Evolutionary conservation across 306 rosid genomes (phyloP).

Genomic region (Cicer bijugum): DNA sequence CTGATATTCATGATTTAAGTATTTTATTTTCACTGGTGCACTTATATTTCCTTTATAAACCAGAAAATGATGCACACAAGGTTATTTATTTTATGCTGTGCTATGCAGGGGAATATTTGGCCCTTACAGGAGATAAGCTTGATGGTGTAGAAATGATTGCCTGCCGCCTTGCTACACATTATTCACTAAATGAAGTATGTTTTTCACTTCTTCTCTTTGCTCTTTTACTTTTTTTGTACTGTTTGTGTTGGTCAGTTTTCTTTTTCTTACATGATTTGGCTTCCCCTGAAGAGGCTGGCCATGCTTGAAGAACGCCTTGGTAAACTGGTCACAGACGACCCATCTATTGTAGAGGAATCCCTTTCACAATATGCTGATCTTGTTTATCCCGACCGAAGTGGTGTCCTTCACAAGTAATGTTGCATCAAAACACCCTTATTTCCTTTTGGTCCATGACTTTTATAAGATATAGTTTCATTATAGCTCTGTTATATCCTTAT

Average conservation of each 20-base stretch:
- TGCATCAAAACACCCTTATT: conserved; percentile 42
- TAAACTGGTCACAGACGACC: conserved; percentile 74
- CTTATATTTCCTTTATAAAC: conserved; percentile 13
- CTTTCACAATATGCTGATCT: conserved; percentile 89
- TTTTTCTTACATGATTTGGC: conserved; percentile 40
- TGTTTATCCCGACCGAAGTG: conserved; percentile 75
- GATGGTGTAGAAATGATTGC: conserved; percentile 96
- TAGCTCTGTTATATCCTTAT: conserved; percentile 5
- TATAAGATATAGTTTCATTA: conserved; percentile 2
- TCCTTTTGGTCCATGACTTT: conserved; percentile 29
- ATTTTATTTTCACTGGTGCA: neutral
- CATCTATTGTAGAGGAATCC: conserved; percentile 78
- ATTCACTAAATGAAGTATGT: conserved; percentile 70
- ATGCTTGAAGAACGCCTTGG: conserved; percentile 88
- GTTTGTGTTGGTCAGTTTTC: conserved; percentile 33
- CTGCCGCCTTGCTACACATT: conserved; percentile 94
- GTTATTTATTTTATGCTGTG: conserved; percentile 18
- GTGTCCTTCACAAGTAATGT: conserved; percentile 77
- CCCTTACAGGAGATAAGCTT: conserved; percentile 96
- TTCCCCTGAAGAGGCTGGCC: conserved; percentile 67
- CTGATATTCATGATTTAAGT: conserved; percentile 23
- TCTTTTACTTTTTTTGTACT: conserved; percentile 23
- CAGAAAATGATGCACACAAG: conserved; percentile 14
- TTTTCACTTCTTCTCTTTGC: conserved; percentile 40
- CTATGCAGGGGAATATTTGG: conserved; percentile 86